phyloP scores from a whole-genome alignment of 306 rosid species.

The Canavalia ensiformis region DNA sequence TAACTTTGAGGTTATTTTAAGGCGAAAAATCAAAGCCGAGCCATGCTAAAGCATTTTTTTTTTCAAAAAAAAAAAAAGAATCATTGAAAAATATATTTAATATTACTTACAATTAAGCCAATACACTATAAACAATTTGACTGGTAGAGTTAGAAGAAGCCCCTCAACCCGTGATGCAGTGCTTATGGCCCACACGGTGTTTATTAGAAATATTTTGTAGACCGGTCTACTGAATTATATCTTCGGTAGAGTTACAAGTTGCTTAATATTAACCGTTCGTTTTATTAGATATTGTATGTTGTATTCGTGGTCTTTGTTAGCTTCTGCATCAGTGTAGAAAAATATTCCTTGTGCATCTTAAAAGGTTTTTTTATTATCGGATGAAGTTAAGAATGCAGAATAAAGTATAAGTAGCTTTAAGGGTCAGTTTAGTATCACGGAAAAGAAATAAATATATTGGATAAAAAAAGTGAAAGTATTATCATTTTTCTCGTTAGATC shows the following conservation, averaged over 20 bases:
- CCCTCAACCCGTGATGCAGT: conserved; percentile 10
- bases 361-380: background rate
- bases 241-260: background rate
- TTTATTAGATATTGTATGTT: no score
- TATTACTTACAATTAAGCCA: no score
- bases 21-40: conserved; percentile 5
- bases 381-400: background rate
- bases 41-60: background rate
- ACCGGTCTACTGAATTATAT: background rate
- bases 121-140: background rate
- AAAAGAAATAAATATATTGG: background rate
- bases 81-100: no score
- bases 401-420: background rate
- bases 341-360: no score
- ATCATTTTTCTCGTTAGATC: background rate
- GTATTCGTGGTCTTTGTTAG: no score
- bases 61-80: no score
- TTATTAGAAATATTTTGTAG: background rate
- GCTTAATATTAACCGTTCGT: no score
- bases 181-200: background rate
- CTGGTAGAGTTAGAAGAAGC: background rate
- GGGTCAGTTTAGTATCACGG: background rate
- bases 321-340: no score
- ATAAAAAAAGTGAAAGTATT: background rate
- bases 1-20: conserved; percentile 31